Percentiles rank a stretch among this genome's conserved stretches.
These are phyloP conservation scores for Mortierella claussenii DNA, from an alignment of 192 early-diverging fungal genomes.

Conservation along the genomic window DNA sequence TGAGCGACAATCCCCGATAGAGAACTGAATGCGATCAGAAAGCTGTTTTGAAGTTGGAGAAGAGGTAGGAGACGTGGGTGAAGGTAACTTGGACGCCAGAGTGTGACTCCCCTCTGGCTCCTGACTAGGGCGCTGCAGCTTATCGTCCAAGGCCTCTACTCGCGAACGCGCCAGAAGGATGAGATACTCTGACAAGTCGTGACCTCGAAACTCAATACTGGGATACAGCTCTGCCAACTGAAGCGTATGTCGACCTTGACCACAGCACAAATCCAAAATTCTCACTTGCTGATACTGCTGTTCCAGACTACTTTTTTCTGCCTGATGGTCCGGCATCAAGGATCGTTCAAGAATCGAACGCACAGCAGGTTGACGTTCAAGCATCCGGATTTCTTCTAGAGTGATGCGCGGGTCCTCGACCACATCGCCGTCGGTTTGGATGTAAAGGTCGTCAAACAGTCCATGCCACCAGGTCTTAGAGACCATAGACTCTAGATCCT, in stretches of 20 bases:
- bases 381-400: conserved; percentile 60
- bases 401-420: conserved; percentile 76
- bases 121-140: no score
- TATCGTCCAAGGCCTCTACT: conserved; percentile 28
- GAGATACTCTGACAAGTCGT: conserved; percentile 54
- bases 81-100: no score
- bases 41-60: no score
- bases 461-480: no score
- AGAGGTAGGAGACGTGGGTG: no score
- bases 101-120: no score
- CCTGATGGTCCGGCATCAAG: background rate
- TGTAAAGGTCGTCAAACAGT: conserved; percentile 68
- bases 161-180: conserved; percentile 63
- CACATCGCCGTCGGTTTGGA: conserved; percentile 76
- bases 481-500: conserved; percentile 61
- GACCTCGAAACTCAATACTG: conserved; percentile 61
- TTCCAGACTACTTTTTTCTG: background rate
- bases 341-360: background rate
- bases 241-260: conserved; percentile 71
- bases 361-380: conserved; percentile 38
- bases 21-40: conserved; percentile 55
- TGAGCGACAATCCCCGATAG: conserved; percentile 70
- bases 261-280: conserved; percentile 74
- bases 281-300: background rate
- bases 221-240: conserved; percentile 65